phyloP scores from a whole-genome alignment of 1,284 basidiomycete species.

The Somion occarium region DNA sequence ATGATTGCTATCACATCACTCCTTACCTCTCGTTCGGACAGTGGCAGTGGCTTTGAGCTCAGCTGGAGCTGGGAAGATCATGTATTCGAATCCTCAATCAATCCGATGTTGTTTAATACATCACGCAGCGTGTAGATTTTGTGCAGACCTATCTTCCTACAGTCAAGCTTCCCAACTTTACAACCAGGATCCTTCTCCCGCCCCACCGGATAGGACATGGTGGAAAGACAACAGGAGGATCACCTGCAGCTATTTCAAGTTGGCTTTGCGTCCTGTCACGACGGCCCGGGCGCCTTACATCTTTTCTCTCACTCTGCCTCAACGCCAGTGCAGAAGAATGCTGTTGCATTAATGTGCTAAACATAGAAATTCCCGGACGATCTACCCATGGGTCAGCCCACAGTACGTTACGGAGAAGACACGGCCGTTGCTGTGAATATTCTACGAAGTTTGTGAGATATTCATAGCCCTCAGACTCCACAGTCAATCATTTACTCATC shows the following conservation, averaged over 20 bases:
- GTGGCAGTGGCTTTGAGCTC: too few relatives aligned
- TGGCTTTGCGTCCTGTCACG: neutral
- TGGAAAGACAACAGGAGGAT: neutral
- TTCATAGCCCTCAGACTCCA: neutral
- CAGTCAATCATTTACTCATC: neutral
- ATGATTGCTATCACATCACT: too few relatives aligned
- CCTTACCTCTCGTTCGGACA: too few relatives aligned
- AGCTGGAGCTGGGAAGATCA: too few relatives aligned
- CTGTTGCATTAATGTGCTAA: neutral
- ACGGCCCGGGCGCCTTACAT: neutral
- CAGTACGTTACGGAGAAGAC: neutral
- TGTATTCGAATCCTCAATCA: neutral
- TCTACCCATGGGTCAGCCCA: neutral
- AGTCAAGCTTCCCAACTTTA: neutral
- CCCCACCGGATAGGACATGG: neutral
- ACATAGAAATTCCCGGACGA: neutral
- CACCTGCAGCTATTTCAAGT: neutral
- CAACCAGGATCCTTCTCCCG: neutral
- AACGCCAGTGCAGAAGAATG: neutral
- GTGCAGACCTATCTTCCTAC: neutral
- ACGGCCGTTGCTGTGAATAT: conserved; percentile 1
- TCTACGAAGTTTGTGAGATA: neutral
- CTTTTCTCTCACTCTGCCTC: neutral
- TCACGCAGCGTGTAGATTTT: neutral
- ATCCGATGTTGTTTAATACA: neutral